These are phyloP conservation scores for Solanum medicagineum DNA, from an alignment of 257 asterid species.

Conservation along the genomic window DNA sequence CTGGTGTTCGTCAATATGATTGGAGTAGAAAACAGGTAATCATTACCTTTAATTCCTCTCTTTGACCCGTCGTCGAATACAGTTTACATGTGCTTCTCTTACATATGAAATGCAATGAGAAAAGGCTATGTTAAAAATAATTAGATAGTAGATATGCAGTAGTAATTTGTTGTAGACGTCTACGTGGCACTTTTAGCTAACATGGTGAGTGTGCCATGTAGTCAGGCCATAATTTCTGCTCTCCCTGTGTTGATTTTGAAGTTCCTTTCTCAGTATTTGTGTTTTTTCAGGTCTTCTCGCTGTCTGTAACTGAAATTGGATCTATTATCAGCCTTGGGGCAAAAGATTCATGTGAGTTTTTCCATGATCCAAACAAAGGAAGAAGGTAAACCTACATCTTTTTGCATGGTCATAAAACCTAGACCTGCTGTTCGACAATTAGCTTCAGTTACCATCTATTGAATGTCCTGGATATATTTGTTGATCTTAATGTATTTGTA, in stretches of 20 bases:
- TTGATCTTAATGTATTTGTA: neutral
- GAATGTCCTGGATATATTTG: neutral
- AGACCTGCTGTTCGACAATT: neutral
- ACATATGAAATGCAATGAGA: neutral
- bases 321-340: constrained; percentile 73
- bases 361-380: constrained; percentile 87
- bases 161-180: neutral
- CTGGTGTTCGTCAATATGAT: constrained; percentile 90
- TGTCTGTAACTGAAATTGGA: constrained; percentile 79
- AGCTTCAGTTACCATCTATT: neutral
- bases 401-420: neutral
- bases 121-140: too few relatives aligned
- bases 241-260: neutral
- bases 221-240: neutral
- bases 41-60: neutral
- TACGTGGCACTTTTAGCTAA: neutral
- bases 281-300: constrained; percentile 61
- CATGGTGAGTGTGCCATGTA: neutral
- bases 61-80: neutral
- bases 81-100: neutral
- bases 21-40: constrained; percentile 90
- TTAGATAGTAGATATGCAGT: neutral
- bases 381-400: constrained; percentile 38
- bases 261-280: constrained; percentile 6
- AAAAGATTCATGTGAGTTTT: constrained; percentile 85